Evolutionary conservation across 208 protist species (phyloP), one percentile per base, ranked within the genome.

Genomic region (Wallacemonas sp.): DNA sequence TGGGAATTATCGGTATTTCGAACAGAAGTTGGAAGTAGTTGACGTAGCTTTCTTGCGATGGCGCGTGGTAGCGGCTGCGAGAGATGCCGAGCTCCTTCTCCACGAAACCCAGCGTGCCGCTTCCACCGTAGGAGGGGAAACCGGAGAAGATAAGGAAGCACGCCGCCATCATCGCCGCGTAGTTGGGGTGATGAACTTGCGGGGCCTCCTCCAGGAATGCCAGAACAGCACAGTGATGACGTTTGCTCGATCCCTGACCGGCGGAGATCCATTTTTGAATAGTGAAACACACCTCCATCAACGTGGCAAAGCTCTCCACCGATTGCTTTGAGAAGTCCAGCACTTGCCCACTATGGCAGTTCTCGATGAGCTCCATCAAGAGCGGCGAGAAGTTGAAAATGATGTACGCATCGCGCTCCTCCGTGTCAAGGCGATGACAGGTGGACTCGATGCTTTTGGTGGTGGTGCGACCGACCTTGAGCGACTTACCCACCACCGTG

Each of bases 1-100:
- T 90, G 4, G 87, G 84, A 24, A 93, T 38, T n/a, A 79, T 72
- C 0, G 87, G 87, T 33, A 86, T 80, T 33, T 87, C 82, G 61
- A 93, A 81, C 46, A 93, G 79, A 26, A 93, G 72, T 65, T 85
- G 84, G 62, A 93, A 93, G 69, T 90, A 93, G 51, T 86, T 90
- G 60, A 82, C 79, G 68, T 90, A 93, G 61, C 70, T 84, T 76
- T 87, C 79, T 68, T 93, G 87, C 19, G 83, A 90, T 6, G 82
- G 72, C 0, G 72, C 71, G 63, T 89, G 84, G 61, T 77, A 86
- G 12, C 21, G 42, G 61, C 87, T 93, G 42, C 75, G 79, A 8
- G 34, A 11, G 44, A 93, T 69, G 41, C 78, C 73, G 1, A 93
- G 47, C 42, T 86, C 77, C 49, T 72, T 59, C 68, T 93, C 84